A percentile compares a stretch with the other conserved stretches of the same genome.
Evolutionary conservation across 805 yeast species (phyloP).

Genomic region (Schizosaccharomyces octosporus): DNA sequence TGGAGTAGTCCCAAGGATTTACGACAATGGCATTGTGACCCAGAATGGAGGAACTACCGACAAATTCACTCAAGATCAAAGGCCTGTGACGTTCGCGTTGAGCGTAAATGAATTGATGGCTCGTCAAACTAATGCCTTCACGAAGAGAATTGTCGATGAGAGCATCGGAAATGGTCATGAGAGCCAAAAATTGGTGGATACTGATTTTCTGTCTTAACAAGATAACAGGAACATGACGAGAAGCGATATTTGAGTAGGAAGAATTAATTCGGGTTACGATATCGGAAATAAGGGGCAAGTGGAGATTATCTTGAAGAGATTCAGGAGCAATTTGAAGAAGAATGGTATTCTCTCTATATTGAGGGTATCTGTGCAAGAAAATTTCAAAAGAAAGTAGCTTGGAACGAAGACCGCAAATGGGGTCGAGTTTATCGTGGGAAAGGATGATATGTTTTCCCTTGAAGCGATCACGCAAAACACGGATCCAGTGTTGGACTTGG

Average conservation of each 20-base stretch:
- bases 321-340: conserved; percentile 62
- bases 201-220: conserved; percentile 70
- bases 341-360: conserved; percentile 40
- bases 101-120: conserved; percentile 77
- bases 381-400: conserved; percentile 69
- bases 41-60: conserved; percentile 73
- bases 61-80: conserved; percentile 68
- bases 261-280: conserved; percentile 74
- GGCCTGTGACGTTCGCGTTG: conserved; percentile 33
- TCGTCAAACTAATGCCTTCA: conserved; percentile 90
- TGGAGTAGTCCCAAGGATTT: conserved; percentile 73
- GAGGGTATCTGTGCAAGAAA: conserved; percentile 49
- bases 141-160: conserved; percentile 78
- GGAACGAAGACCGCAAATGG: conserved; percentile 66
- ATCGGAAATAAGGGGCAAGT: conserved; percentile 47
- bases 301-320: conserved; percentile 24
- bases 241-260: conserved; percentile 36
- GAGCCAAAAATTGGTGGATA: conserved; percentile 69
- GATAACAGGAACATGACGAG: conserved; percentile 52
- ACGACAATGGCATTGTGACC: conserved; percentile 44
- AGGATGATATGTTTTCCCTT: conserved; percentile 43
- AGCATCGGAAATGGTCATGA: conserved; percentile 61
- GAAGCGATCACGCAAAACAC: conserved; percentile 60
- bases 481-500: conserved; percentile 28
- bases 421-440: conserved; percentile 70